Base-by-base conservation (phyloP, 1,139 yeast species). In the Pneumocystis jirovecii region DNA sequence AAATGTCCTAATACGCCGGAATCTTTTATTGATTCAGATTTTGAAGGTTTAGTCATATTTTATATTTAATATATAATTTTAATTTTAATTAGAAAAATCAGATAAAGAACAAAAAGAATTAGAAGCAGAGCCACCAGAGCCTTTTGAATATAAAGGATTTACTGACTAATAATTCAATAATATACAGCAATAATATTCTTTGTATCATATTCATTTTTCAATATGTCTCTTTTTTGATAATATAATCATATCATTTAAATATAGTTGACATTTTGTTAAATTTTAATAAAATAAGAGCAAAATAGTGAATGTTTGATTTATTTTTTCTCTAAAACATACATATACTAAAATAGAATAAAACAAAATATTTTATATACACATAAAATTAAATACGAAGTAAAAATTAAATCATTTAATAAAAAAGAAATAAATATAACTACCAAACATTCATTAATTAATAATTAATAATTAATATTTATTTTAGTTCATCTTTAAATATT, bases 61-160 rank as follows among this genome's bases (percentile, higher is more conserved):
- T 0, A 86, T 90, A 40, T 86, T 96, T 76, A 96, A 90, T 75
- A 80, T 83, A 73, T 87, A 84, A 65, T 70, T 74, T 42, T 75
- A 50, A 50, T 50, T 74, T 34, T 72, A 70, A 62, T 78, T 75
- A 42, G 75, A 73, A 60, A 77, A 61, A 42, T 25, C 31, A 39
- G 19, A 17, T 29, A 19, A 40, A 29, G 56, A 60, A 25, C 60
- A 17, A 6, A 12, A 37, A 37, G 21, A 45, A 35, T 59, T 45
- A n/a, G 45, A 39, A 63, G 44, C 63, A 19, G 62, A 63, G 34
- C 42, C 64, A 19, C 57, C 57, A 7, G 34, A 50, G 2, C 57
- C 57, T 50, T 50, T 50, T 50, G 57, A 50, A 19, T 50, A 50
- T 25, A 50, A 12, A 4, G 34, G 57, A 25, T 50, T 50, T 50